These are phyloP conservation scores for Tuber aestivum DNA, from an alignment of 495 filamentous ascomycete species.

Conservation along the genomic window DNA sequence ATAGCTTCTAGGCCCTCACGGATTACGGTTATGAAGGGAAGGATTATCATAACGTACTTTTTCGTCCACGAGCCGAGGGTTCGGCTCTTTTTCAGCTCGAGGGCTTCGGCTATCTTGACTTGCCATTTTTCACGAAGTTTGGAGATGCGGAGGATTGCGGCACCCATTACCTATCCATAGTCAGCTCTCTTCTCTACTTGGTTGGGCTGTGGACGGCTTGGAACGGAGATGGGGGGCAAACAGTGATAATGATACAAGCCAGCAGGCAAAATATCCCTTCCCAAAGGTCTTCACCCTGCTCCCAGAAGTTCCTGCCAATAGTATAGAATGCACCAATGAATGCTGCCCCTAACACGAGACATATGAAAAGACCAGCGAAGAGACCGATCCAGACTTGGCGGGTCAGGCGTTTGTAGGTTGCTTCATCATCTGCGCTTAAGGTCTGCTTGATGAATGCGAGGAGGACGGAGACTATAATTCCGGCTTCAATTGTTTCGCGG, in stretches of 20 bases:
- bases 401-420: constrained; percentile 52
- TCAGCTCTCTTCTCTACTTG: not conserved
- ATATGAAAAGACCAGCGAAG: constrained; percentile 52
- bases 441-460: constrained; percentile 62
- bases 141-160: constrained; percentile 62
- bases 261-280: constrained; percentile 60
- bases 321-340: constrained; percentile 65
- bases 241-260: constrained; percentile 59
- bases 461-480: constrained; percentile 65
- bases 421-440: constrained; percentile 45
- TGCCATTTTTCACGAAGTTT: constrained; percentile 70
- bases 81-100: constrained; percentile 48
- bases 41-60: constrained; percentile 64
- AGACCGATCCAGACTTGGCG: constrained; percentile 58
- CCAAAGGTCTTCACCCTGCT: constrained; percentile 59
- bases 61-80: constrained; percentile 51
- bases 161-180: constrained; percentile 54
- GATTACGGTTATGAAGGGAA: constrained; percentile 65
- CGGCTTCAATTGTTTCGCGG: constrained; percentile 63
- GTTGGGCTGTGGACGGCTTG: not conserved
- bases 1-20: constrained; percentile 66
- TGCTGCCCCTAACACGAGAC: constrained; percentile 55
- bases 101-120: constrained; percentile 55
- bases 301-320: constrained; percentile 54
- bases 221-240: not conserved